Percentiles rank a stretch among this genome's conserved stretches.
These are phyloP conservation scores for Aspergillus ruber DNA, from an alignment of 2,329 filamentous ascomycete species.

Conservation along the genomic window DNA sequence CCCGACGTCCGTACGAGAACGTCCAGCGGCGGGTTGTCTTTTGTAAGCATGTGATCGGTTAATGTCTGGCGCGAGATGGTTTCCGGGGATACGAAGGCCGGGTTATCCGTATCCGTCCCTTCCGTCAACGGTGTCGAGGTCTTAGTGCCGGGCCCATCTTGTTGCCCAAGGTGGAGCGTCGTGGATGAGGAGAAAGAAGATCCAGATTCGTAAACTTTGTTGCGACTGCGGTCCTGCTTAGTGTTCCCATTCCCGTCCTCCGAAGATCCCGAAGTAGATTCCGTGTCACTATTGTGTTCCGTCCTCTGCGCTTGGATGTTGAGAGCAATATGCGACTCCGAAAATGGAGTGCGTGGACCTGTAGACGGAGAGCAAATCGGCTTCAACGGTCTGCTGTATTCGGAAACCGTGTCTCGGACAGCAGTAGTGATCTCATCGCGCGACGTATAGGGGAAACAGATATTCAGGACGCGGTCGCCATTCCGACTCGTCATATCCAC, in stretches of 20 bases:
- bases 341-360: conserved; percentile 61
- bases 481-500: conserved; percentile 84
- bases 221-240: conserved; percentile 11
- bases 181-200: conserved; percentile 40
- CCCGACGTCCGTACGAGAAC: conserved; percentile 88
- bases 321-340: conserved; percentile 77
- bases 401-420: conserved; percentile 77
- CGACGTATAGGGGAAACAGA: conserved; percentile 97
- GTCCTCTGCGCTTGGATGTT: conserved; percentile 64
- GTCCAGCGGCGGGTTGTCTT: conserved; percentile 77
- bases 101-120: conserved; percentile 18
- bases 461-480: conserved; percentile 72
- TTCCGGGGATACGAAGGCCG: conserved; percentile 67
- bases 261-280: conserved; percentile 38
- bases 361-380: conserved; percentile 26
- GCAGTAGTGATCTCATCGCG: conserved; percentile 90
- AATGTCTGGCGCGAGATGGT: conserved; percentile 77
- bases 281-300: conserved; percentile 43
- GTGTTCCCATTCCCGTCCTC: conserved; percentile 36
- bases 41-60: conserved; percentile 80
- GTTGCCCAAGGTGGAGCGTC: conserved; percentile 41
- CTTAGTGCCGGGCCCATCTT: conserved; percentile 28
- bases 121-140: conserved; percentile 26
- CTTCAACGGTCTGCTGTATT: conserved; percentile 69
- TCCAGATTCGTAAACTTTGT: conserved; percentile 26